A percentile compares a stretch with the other conserved stretches of the same genome.
Evolutionary conservation across 139 green algal species (phyloP).

Genomic region (Spirogloea muscicola): DNA sequence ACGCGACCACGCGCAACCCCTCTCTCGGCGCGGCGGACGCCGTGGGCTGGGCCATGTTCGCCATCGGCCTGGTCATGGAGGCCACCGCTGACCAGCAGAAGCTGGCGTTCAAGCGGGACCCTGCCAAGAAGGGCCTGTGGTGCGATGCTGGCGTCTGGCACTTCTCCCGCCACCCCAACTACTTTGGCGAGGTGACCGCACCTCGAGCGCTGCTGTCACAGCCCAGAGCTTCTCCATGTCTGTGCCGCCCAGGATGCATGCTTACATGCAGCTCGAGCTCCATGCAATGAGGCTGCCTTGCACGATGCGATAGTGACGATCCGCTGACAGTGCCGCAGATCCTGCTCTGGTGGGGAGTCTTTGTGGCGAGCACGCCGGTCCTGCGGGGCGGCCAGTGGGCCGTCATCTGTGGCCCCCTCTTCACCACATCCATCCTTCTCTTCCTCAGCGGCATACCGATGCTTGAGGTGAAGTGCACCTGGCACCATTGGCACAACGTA

Average conservation of each 20-base stretch:
- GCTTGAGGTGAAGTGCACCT: conserved; percentile 62
- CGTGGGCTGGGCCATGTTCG: conserved; percentile 54
- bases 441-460: conserved; percentile 70
- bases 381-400: conserved; percentile 52
- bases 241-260: too few relatives aligned
- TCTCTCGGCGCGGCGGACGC: conserved; percentile 38
- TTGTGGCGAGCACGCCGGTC: conserved; percentile 48
- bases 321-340: too few relatives aligned
- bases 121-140: conserved; percentile 61
- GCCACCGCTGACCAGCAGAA: conserved; percentile 73
- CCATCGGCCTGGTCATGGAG: conserved; percentile 61
- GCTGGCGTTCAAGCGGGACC: conserved; percentile 64
- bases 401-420: conserved; percentile 55
- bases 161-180: conserved; percentile 75
- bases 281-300: too few relatives aligned
- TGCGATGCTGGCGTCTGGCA: conserved; percentile 76
- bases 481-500: too few relatives aligned
- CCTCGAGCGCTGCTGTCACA: too few relatives aligned
- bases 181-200: conserved; percentile 78
- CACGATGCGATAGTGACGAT: too few relatives aligned
- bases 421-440: conserved; percentile 65
- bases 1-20: conserved; percentile 37
- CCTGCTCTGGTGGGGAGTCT: conserved; percentile 72
- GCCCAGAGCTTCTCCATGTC: too few relatives aligned
- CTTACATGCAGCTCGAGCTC: too few relatives aligned